Evolutionary conservation across 176 grass and related monocot genomes (phyloP).

Genomic region (Carex pumila): DNA sequence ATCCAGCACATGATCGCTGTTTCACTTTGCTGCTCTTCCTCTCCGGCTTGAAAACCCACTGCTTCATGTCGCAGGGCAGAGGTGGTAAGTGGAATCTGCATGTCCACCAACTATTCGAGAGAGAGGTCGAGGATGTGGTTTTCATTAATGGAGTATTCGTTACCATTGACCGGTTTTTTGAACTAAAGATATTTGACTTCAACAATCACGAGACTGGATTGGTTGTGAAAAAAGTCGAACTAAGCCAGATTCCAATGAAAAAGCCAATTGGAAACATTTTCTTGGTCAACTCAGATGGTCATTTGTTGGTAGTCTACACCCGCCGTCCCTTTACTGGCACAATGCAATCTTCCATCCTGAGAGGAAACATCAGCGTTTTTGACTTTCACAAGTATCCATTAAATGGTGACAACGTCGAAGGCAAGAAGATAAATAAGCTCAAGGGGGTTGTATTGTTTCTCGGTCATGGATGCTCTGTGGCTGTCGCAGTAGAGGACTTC

Average conservation of each 20-base stretch:
- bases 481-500: background rate
- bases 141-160: background rate
- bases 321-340: background rate
- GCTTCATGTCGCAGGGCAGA: background rate
- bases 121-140: background rate
- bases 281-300: background rate
- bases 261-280: background rate
- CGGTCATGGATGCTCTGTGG: background rate
- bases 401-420: background rate
- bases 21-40: background rate
- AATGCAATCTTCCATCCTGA: background rate
- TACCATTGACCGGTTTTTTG: background rate
- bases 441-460: background rate
- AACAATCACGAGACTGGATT: background rate
- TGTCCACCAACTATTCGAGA: background rate
- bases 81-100: background rate
- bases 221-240: too few relatives aligned
- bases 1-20: background rate
- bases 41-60: background rate
- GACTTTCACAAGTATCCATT: background rate
- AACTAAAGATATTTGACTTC: background rate
- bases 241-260: too few relatives aligned
- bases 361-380: background rate
- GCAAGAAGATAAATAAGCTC: background rate
- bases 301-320: background rate